Evolutionary conservation across 108 stramenopile species (phyloP).

Genomic region (Skeletonema potamos): DNA sequence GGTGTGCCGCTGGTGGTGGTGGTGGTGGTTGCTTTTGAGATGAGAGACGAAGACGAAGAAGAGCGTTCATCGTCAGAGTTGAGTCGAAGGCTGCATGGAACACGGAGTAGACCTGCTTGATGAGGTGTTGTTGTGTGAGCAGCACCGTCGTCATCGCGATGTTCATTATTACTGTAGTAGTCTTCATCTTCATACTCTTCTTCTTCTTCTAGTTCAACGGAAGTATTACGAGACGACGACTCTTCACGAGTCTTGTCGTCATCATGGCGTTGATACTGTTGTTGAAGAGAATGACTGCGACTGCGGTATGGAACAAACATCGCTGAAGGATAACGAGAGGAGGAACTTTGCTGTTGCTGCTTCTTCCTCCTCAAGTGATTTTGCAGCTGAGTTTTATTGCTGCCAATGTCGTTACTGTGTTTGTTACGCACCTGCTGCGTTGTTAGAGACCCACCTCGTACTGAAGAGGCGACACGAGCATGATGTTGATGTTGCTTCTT

Average conservation of each 20-base stretch:
- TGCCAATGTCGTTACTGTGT: neutral
- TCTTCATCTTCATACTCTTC: neutral
- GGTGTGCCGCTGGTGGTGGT: conserved; percentile 13
- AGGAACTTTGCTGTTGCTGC: neutral
- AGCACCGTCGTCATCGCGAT: neutral
- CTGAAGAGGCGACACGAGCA: neutral
- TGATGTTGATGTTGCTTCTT: neutral
- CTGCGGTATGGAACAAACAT: neutral
- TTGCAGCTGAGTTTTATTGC: neutral
- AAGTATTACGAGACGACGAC: too few species aligned
- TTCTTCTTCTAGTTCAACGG: too few species aligned
- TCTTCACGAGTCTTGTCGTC: neutral
- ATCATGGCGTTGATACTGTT: neutral
- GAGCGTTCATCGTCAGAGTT: neutral
- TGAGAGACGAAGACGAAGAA: too few species aligned
- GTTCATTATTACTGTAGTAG: neutral
- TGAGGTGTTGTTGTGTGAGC: neutral
- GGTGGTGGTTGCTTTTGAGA: neutral
- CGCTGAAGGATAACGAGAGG: too few species aligned
- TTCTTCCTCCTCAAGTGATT: neutral
- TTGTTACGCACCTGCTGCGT: neutral
- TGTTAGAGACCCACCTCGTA: neutral
- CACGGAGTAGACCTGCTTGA: neutral
- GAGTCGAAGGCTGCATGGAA: neutral
- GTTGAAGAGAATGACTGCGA: neutral